These are phyloP conservation scores for Starmera pachycereana DNA, from an alignment of 805 yeast genomes.

Conservation along the genomic window DNA sequence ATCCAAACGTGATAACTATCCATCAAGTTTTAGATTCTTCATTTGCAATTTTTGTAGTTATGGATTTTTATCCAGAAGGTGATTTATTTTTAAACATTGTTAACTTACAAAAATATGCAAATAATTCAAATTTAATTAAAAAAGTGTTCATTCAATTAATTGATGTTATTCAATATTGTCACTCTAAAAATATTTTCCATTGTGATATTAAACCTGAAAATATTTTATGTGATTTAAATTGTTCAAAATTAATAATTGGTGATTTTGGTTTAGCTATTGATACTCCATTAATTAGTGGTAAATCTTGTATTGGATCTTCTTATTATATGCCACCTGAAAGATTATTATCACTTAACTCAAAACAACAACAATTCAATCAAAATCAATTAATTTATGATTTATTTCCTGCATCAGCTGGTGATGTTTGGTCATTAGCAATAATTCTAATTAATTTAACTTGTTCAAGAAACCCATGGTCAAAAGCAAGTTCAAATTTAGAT, in stretches of 20 bases:
- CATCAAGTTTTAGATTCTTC: constrained; percentile 60
- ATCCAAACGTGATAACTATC: constrained; percentile 69
- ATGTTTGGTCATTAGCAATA: constrained; percentile 81
- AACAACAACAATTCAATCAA: constrained; percentile 17
- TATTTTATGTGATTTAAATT: constrained; percentile 55
- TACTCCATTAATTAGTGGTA: constrained; percentile 44
- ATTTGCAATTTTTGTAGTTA: constrained; percentile 52
- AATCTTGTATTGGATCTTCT: constrained; percentile 75
- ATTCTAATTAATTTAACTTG: constrained; percentile 72
- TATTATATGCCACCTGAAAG: constrained; percentile 94
- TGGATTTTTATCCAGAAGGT: constrained; percentile 82
- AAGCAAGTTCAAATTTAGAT: constrained; percentile 54
- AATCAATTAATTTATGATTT: constrained; percentile 7
- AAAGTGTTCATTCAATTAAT: constrained; percentile 65
- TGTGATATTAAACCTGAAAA: constrained; percentile 96
- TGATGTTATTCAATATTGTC: constrained; percentile 77
- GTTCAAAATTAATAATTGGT: constrained; percentile 49
- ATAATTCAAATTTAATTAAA: constrained; percentile 40
- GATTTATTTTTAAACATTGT: constrained; percentile 84
- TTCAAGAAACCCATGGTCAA: constrained; percentile 85
- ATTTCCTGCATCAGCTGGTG: constrained; percentile 68
- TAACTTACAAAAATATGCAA: constrained; percentile 51
- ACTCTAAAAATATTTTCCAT: constrained; percentile 74
- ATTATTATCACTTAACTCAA: constrained; percentile 25
- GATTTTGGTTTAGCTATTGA: constrained; percentile 87